Evolutionary conservation across 2,329 filamentous ascomycete species (phyloP).

Genomic region (Pseudogymnoascus verrucosus): DNA sequence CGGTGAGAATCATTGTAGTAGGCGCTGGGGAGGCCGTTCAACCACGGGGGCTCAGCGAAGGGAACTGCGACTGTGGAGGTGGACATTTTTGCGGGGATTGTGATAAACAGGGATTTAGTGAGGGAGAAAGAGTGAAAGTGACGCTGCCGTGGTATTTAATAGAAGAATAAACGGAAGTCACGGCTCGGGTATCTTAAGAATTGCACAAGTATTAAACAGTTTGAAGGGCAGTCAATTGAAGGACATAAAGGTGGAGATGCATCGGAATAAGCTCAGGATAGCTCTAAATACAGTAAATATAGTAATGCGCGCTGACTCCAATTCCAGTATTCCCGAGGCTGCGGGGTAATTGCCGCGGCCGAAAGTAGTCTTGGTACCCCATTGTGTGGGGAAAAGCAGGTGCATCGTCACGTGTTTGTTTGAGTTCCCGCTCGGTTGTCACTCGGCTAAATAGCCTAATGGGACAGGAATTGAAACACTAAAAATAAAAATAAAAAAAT

Average conservation of each 20-base stretch:
- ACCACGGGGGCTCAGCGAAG: conserved; percentile 66
- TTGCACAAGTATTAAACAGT: not conserved
- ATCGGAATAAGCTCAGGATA: not conserved
- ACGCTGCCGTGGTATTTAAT: not conserved
- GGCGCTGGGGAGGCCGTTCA: conserved; percentile 60
- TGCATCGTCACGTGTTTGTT: not conserved
- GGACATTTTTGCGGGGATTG: not conserved
- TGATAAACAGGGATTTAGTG: not conserved
- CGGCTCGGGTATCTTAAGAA: not conserved
- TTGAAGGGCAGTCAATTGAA: conserved; percentile 1
- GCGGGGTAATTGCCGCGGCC: not conserved
- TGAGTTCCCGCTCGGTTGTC: not conserved
- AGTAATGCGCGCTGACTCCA: not conserved
- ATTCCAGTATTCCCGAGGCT: not conserved
- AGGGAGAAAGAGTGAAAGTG: not conserved
- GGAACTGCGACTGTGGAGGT: conserved; percentile 36
- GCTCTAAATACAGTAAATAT: not conserved
- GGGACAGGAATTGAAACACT: not conserved
- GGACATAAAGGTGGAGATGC: not conserved
- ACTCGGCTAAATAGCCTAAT: not conserved
- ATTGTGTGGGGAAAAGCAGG: conserved; percentile 27
- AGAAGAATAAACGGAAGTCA: not conserved
- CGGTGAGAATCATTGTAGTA: conserved; percentile 62
- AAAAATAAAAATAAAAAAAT: not conserved
- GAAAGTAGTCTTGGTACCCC: not conserved